Evolutionary conservation across 2,329 filamentous ascomycete species (phyloP), one percentile per base, ranked within the genome.

Genomic region (Aspergillus persii): DNA sequence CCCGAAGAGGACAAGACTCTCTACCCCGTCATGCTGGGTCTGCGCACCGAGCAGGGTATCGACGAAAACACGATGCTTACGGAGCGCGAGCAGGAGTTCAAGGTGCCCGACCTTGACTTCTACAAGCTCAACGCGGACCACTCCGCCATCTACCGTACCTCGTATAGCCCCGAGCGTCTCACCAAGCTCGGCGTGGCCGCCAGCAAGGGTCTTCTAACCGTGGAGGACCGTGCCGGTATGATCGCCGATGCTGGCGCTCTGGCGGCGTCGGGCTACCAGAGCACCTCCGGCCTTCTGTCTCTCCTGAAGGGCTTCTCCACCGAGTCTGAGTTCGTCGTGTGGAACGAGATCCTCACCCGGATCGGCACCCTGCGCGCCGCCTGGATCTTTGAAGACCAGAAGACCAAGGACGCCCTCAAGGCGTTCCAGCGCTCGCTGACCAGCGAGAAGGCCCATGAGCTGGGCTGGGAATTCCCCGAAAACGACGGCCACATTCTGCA

Each of bases 51-150:
- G 76, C 84, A 90, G n/a, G 92, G 92, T 29, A 77, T 97, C 47
- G 85, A 96, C 66, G 89, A 93, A 71, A 84, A 87, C 44, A 79
- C 93, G 44, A 90, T 91, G 15, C 81, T 96, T 46, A 80, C 80
- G 63, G 81, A 86, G 64, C 88, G 94, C 44, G 91, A 96, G 76
- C 83, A 82, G 51, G 85, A 88, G 62, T 91, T 96, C 79, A 88
- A 91, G 77, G 75, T 97, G 29, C 85, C 89, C 23, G 86, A 89
- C 69, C 79, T 89, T 54, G 91, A 96, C 69, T 97, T 98, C 79
- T 98, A 90, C 86, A 98, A 98, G 83, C 81, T 98, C 61, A 98
- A 98, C 72, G 92, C 94, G 15, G 92, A 97, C 72, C 94, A 97
- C 76, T 93, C 92, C 26, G 91, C 91, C 65, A 88, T 97, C 63